Percentiles rank a stretch among this genome's conserved stretches.
These are phyloP conservation scores for Penicillium riverlandense DNA, from an alignment of 495 filamentous ascomycete species.

Conservation along the genomic window DNA sequence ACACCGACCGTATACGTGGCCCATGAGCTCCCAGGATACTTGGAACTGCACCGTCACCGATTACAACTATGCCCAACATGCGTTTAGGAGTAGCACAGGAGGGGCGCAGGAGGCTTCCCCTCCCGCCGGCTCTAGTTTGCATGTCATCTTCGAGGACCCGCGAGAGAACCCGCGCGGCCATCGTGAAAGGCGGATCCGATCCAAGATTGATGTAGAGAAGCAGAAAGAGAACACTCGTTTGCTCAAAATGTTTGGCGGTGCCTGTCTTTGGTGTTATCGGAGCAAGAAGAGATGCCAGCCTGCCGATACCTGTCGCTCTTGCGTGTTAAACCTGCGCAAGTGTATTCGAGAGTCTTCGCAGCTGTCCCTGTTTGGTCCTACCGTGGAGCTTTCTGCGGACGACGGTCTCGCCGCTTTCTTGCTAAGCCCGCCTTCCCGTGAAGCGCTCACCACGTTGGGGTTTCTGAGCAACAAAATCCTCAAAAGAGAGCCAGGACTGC, in stretches of 20 bases:
- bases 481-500: not conserved
- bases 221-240: constrained; percentile 8
- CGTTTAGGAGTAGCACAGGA: no score
- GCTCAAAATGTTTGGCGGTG: constrained; percentile 16
- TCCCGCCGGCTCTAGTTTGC: not conserved
- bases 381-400: not conserved
- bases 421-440: not conserved
- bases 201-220: constrained; percentile 5
- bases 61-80: no score
- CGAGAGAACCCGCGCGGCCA: not conserved
- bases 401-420: not conserved
- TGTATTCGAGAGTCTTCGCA: constrained; percentile 14
- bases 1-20: no score
- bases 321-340: constrained; percentile 1
- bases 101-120: no score
- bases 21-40: no score
- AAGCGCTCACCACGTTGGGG: constrained; percentile 1
- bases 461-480: not conserved
- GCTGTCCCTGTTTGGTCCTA: constrained; percentile 3
- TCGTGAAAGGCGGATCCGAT: constrained; percentile 7
- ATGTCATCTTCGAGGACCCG: constrained; percentile 11
- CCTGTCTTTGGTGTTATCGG: constrained; percentile 19
- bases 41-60: no score
- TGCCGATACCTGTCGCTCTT: constrained; percentile 10
- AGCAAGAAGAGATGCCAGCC: constrained; percentile 21